These are phyloP conservation scores for Cyberlindnera maritima DNA, from an alignment of 805 yeast species.

Conservation along the genomic window DNA sequence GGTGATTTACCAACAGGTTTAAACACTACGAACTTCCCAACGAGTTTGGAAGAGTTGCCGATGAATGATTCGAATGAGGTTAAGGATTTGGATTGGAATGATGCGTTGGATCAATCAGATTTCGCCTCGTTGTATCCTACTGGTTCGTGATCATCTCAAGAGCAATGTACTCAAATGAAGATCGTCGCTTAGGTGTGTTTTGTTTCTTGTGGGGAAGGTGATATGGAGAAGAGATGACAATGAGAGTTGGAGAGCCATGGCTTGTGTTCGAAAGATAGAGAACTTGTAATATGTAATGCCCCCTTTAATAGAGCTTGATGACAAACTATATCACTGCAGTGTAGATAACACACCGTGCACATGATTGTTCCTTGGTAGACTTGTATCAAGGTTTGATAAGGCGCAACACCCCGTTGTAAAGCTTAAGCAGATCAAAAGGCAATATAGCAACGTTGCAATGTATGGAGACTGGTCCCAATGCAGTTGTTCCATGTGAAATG, in stretches of 20 bases:
- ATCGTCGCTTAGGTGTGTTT: no score
- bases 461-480: no score
- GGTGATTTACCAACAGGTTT: constrained; percentile 29
- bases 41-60: constrained; percentile 22
- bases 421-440: background rate
- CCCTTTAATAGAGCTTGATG: background rate
- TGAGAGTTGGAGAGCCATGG: no score
- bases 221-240: no score
- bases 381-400: background rate
- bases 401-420: background rate
- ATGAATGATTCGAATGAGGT: constrained; percentile 8
- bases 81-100: constrained; percentile 1
- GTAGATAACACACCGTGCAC: background rate
- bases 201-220: no score
- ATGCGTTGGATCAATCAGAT: constrained; percentile 1
- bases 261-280: background rate
- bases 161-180: no score
- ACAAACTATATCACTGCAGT: background rate
- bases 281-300: background rate
- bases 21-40: constrained; percentile 25
- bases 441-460: background rate
- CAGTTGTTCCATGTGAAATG: no score
- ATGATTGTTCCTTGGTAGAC: no score
- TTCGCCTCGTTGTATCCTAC: constrained; percentile 3
- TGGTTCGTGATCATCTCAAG: background rate